Percentiles rank a stretch among this genome's conserved stretches.
phyloP scores from a whole-genome alignment of 371 early-diverging fungal genomes.

The Mortierella sp. region DNA sequence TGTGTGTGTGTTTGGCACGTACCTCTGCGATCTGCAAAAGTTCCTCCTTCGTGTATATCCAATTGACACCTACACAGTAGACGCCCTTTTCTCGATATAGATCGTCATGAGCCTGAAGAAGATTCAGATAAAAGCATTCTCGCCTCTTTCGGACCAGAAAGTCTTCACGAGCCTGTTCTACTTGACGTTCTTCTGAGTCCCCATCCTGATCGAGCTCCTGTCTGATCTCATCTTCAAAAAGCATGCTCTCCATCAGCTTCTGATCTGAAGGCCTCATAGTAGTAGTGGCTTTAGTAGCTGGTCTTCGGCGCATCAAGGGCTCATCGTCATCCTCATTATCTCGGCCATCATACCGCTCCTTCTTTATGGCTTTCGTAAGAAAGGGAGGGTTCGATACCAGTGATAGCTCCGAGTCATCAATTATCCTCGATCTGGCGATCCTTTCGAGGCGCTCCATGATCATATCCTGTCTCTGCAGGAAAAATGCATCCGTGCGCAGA shows the following conservation, averaged over 20 bases:
- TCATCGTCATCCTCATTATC: constrained; percentile 18
- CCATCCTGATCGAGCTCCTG: constrained; percentile 10
- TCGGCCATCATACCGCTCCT: background rate
- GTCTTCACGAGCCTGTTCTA: constrained; percentile 9
- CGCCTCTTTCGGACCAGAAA: constrained; percentile 29
- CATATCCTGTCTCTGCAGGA: constrained; percentile 60
- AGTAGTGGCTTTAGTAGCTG: background rate
- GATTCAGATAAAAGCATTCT: constrained; percentile 51
- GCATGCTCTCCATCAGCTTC: constrained; percentile 7
- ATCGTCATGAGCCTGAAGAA: constrained; percentile 61
- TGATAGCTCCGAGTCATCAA: background rate
- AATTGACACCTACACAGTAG: constrained; percentile 71
- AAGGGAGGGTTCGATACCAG: background rate
- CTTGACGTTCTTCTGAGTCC: constrained; percentile 6
- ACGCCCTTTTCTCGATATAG: constrained; percentile 60
- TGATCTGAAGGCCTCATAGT: background rate
- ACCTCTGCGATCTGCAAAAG: constrained; percentile 69
- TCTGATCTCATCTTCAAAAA: constrained; percentile 20
- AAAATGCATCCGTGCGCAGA: constrained; percentile 75
- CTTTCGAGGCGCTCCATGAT: constrained; percentile 68
- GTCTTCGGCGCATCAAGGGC: background rate
- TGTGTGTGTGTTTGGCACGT: background rate
- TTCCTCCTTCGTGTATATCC: constrained; percentile 65
- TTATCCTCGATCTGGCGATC: constrained; percentile 47
- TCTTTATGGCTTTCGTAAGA: background rate